Evolutionary conservation across 257 asterid genomes (phyloP).

Genomic region (Anisodus tanguticus): DNA sequence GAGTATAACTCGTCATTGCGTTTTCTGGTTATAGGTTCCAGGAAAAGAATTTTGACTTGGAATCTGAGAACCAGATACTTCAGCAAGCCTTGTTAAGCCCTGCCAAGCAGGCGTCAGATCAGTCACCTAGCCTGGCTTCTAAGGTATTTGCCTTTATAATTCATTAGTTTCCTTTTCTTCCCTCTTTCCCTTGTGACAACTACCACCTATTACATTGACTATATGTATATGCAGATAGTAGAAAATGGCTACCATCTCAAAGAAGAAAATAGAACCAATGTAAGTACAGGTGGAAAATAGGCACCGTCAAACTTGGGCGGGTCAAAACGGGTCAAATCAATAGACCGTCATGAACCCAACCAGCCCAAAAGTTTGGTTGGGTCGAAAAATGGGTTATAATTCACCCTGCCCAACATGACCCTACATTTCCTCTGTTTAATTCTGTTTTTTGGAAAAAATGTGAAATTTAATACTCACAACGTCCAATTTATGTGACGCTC

Average conservation of each 20-base stretch:
- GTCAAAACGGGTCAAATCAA: neutral
- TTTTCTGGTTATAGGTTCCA: slow-evolving; percentile 25
- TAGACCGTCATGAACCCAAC: neutral
- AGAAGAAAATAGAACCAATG: slow-evolving; percentile 57
- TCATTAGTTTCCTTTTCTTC: slow-evolving; percentile 24
- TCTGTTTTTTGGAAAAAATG: neutral
- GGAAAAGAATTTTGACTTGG: slow-evolving; percentile 29
- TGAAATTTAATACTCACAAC: neutral
- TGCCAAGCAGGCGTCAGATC: slow-evolving; percentile 59
- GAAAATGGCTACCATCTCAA: slow-evolving; percentile 81
- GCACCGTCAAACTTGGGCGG: neutral
- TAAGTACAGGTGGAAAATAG: slow-evolving; percentile 35
- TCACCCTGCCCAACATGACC: neutral
- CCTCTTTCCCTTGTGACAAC: slow-evolving; percentile 21
- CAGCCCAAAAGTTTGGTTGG: neutral
- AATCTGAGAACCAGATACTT: slow-evolving; percentile 32
- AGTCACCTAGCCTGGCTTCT: slow-evolving; percentile 47
- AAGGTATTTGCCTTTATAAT: slow-evolving; percentile 48
- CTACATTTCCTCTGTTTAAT: neutral
- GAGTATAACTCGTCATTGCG: neutral
- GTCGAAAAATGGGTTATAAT: neutral
- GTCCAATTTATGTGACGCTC: too few relatives aligned
- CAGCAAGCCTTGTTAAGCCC: slow-evolving; percentile 67
- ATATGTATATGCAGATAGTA: slow-evolving; percentile 49
- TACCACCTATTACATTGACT: slow-evolving; percentile 34